phyloP scores from a whole-genome alignment of 1,139 yeast genomes.

The Candida sojae region DNA sequence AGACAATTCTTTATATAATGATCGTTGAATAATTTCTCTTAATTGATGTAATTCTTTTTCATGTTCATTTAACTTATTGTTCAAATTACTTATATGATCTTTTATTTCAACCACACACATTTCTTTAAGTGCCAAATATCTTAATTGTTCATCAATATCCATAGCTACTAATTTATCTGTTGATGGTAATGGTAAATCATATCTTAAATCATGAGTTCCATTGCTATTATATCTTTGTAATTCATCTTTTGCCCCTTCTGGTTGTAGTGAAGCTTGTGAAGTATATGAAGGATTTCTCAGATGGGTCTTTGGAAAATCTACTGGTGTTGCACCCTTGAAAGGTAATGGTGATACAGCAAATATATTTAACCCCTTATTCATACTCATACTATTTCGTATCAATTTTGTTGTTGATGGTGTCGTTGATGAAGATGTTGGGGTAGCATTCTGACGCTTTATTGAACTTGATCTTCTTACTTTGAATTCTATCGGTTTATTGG shows the following conservation, averaged over 20 bases:
- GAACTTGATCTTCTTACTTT: slow-evolving; percentile 10
- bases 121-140: slow-evolving; percentile 61
- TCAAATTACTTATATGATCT: slow-evolving; percentile 44
- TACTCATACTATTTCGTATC: slow-evolving; percentile 4
- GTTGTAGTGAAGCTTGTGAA: slow-evolving; percentile 3
- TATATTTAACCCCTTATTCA: slow-evolving; percentile 13
- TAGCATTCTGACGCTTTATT: background rate
- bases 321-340: slow-evolving; percentile 2
- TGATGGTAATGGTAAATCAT: slow-evolving; percentile 35
- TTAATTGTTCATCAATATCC: slow-evolving; percentile 55
- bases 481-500: slow-evolving; percentile 4
- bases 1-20: slow-evolving; percentile 37
- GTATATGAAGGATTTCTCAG: slow-evolving; percentile 3
- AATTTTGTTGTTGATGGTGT: slow-evolving; percentile 2
- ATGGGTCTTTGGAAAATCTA: background rate
- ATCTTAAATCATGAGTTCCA: slow-evolving; percentile 19
- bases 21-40: slow-evolving; percentile 41
- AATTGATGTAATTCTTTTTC: slow-evolving; percentile 51
- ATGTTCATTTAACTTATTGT: slow-evolving; percentile 34
- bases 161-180: slow-evolving; percentile 29
- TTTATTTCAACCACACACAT: slow-evolving; percentile 60
- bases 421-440: background rate
- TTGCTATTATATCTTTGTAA: background rate
- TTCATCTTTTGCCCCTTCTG: slow-evolving; percentile 2
- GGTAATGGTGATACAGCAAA: slow-evolving; percentile 15